Conservation (phyloP, 176 grass and related monocot species). For the Musa acuminata region DNA sequence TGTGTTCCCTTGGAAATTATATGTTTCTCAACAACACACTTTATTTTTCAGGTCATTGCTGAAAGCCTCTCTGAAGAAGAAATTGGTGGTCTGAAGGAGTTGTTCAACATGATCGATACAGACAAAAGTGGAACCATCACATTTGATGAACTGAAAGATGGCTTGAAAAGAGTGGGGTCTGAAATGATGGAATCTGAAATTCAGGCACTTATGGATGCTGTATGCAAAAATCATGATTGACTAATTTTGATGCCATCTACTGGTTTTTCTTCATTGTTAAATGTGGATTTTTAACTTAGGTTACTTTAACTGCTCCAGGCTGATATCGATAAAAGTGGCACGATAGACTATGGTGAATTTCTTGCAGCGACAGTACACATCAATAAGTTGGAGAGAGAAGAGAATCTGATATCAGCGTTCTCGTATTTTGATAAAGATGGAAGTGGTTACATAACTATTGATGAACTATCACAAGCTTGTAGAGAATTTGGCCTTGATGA, state of each 20-base stretch:
- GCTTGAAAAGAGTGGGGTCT: constrained; percentile 88
- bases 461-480: constrained; percentile 82
- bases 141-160: constrained; percentile 93
- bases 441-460: constrained; percentile 90
- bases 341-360: constrained; percentile 89
- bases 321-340: constrained; percentile 54
- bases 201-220: constrained; percentile 82
- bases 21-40: not conserved
- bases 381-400: constrained; percentile 93
- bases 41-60: constrained; percentile 69
- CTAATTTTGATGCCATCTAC: not conserved
- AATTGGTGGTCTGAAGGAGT: constrained; percentile 91
- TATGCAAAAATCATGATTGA: constrained; percentile 19
- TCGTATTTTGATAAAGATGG: constrained; percentile 88
- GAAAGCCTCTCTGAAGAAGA: constrained; percentile 98
- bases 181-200: constrained; percentile 91
- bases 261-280: not conserved
- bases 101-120: constrained; percentile 98
- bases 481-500: constrained; percentile 73
- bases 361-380: constrained; percentile 85
- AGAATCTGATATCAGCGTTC: constrained; percentile 84
- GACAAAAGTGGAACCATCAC: constrained; percentile 94
- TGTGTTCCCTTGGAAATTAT: no score
- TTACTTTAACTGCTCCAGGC: constrained; percentile 14
- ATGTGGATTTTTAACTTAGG: not conserved